Conservation (phyloP, 106 monocot species). For the Iris macrosiphon region DNA sequence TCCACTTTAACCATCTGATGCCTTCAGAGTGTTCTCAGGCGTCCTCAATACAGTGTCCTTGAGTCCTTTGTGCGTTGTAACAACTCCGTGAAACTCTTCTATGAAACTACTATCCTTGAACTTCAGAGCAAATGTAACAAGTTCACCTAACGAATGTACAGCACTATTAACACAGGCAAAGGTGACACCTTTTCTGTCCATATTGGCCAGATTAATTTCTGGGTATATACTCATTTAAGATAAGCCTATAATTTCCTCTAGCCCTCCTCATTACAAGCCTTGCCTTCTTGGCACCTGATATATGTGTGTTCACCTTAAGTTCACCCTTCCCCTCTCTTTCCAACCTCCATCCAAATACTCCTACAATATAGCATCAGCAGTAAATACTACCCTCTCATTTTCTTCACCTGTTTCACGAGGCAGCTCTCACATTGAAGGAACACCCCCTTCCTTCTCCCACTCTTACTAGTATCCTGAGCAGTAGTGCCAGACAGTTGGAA, state of each 20-base stretch:
- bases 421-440: conserved; percentile 52
- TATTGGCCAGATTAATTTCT: conserved; percentile 73
- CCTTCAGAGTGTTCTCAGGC: conserved; percentile 84
- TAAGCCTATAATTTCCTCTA: conserved; percentile 80
- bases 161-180: conserved; percentile 89
- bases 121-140: conserved; percentile 83
- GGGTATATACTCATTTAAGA: conserved; percentile 86
- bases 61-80: conserved; percentile 57
- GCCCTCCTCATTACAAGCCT: conserved; percentile 91
- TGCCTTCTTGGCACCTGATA: conserved; percentile 36
- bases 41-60: conserved; percentile 32
- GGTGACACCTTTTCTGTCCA: conserved; percentile 92
- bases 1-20: conserved; percentile 17
- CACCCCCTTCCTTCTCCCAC: conserved; percentile 5
- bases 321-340: conserved; percentile 97
- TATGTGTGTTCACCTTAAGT: conserved; percentile 59
- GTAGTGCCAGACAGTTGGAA: conserved; percentile 14
- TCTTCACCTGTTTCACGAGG: conserved; percentile 91
- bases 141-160: conserved; percentile 45
- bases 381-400: conserved; percentile 74
- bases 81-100: conserved; percentile 67
- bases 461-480: conserved; percentile 24
- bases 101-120: conserved; percentile 60
- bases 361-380: conserved; percentile 84
- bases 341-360: conserved; percentile 87